Evolutionary conservation across 352 stramenopile genomes (phyloP).

Genomic region (Phytophthora colocasiae): DNA sequence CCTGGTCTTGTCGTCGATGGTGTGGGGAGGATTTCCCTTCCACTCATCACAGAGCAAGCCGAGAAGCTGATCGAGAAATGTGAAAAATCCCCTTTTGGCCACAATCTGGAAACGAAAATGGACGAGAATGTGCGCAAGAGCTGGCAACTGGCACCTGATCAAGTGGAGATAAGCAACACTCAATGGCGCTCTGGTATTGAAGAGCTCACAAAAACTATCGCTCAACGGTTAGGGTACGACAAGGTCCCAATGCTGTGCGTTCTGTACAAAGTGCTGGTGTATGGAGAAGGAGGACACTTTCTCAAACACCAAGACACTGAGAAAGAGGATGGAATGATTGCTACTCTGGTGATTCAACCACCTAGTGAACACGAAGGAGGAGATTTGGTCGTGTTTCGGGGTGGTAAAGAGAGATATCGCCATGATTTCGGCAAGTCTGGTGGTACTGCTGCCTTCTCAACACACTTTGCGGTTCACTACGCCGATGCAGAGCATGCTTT

Average conservation of each 20-base stretch:
- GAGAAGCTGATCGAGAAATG: slow-evolving; percentile 21
- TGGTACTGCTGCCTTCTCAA: slow-evolving; percentile 9
- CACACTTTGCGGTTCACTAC: slow-evolving; percentile 36
- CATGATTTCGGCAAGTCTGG: slow-evolving; percentile 31
- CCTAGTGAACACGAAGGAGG: slow-evolving; percentile 35
- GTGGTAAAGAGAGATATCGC: slow-evolving; percentile 5
- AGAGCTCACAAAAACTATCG: slow-evolving; percentile 7
- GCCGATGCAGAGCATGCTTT: slow-evolving; percentile 27
- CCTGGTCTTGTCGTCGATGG: slow-evolving; percentile 3
- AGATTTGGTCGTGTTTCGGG: slow-evolving; percentile 26
- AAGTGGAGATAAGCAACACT: slow-evolving; percentile 15
- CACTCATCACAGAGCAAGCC: slow-evolving; percentile 4
- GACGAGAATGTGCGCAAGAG: slow-evolving; percentile 21
- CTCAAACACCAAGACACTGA: slow-evolving; percentile 56
- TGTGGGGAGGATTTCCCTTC: slow-evolving; percentile 10
- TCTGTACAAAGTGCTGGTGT: slow-evolving; percentile 61
- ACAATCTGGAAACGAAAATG: slow-evolving; percentile 13
- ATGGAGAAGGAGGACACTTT: slow-evolving; percentile 49
- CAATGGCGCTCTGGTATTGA: slow-evolving; percentile 7
- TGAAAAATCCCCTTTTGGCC: slow-evolving; percentile 23
- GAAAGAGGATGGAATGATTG: slow-evolving; percentile 63
- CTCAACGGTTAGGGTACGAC: slow-evolving; percentile 15
- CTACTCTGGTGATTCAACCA: slow-evolving; percentile 54
- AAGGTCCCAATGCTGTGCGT: slow-evolving; percentile 16
- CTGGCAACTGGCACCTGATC: slow-evolving; percentile 17